Base-by-base conservation (phyloP, 768 basidiomycete genomes). In the Kwoniella sp. region DNA sequence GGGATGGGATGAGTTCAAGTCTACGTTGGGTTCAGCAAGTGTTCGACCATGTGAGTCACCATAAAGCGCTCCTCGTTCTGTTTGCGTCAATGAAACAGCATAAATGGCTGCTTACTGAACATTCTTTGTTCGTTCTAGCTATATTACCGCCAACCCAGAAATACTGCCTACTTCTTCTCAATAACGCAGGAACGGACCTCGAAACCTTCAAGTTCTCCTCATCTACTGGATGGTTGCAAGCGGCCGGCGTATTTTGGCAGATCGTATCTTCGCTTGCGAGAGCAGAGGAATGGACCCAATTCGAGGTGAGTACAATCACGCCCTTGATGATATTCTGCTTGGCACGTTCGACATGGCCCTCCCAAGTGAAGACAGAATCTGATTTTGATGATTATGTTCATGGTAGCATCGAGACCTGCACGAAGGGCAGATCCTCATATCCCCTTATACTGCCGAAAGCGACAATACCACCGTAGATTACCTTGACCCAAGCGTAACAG, bases 391-490 rank as follows among this genome's bases (percentile, higher is more conserved):
- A 33, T n/a, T 13, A 13, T 13, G 33, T 33, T 33, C 33, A 5
- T 13, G 33, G 22, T 66, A 99, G 95, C 96, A 99, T 80, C 92
- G 96, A 30, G 96, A 99, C 79, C 86, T 99, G n/a, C 96, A 99
- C 72, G 92, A 91, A 86, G 96, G 96, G 22, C 96, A 99, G 79
- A 90, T 99, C 54, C 84, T 99, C 8, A 86, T 98, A 52, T 87
- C 88, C 19, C 24, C 50, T 10, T 10, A 8, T n/a, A 12, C 44
- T 3, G 5, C n/a, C 19, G 13, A 27, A n/a, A 17, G 29, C 8
- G 26, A 58, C 24, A 37, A 19, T 6, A 6, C 40, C 19, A n/a
- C 47, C 1, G 17, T 9, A 27, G 61, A 66, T 56, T 22, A 29
- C 60, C 60, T 65, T 75, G 51, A 37, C 68, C 70, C 66, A 77